A percentile compares a stretch with the other conserved stretches of the same genome.
Conservation (phyloP, 1,284 basidiomycete genomes). For the Amylostereum chailletii region DNA sequence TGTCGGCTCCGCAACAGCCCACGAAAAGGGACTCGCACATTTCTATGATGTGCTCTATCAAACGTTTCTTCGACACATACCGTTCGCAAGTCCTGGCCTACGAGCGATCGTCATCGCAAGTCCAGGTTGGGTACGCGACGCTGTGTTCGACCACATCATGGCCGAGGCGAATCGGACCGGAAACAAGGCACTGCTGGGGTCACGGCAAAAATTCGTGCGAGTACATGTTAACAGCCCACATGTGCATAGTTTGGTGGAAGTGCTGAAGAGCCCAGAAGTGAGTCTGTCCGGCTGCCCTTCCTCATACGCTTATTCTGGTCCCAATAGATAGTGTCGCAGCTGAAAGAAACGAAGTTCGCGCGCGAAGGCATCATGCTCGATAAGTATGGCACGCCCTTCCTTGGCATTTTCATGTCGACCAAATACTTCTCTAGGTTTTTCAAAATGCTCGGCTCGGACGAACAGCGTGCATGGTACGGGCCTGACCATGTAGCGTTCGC, state of each 20-base stretch:
- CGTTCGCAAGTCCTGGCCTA: conserved; percentile 65
- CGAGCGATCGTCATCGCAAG: conserved; percentile 93
- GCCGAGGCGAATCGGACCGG: conserved; percentile 73
- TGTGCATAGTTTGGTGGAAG: conserved; percentile 93
- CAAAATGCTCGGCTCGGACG: conserved; percentile 92
- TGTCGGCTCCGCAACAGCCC: conserved; percentile 69
- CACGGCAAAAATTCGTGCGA: conserved; percentile 79
- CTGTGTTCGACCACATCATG: conserved; percentile 82
- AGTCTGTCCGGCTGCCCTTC: conserved; percentile 12
- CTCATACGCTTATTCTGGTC: conserved; percentile 1
- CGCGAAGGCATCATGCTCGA: conserved; percentile 88
- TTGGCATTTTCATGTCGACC: neutral
- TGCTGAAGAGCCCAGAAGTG: conserved; percentile 90
- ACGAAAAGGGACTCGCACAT: conserved; percentile 79
- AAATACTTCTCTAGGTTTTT: conserved; percentile 60
- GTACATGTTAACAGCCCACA: conserved; percentile 92
- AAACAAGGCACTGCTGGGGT: conserved; percentile 76
- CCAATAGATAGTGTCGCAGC: conserved; percentile 53
- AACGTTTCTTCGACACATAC: conserved; percentile 85
- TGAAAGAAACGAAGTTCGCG: conserved; percentile 98
- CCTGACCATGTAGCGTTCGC: conserved; percentile 90
- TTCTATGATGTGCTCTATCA: conserved; percentile 87
- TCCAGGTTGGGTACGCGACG: conserved; percentile 92
- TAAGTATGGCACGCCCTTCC: conserved; percentile 39
- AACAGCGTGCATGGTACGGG: conserved; percentile 98